Conservation (phyloP, 768 basidiomycete genomes). For the Dacryopinax primogenitus region DNA sequence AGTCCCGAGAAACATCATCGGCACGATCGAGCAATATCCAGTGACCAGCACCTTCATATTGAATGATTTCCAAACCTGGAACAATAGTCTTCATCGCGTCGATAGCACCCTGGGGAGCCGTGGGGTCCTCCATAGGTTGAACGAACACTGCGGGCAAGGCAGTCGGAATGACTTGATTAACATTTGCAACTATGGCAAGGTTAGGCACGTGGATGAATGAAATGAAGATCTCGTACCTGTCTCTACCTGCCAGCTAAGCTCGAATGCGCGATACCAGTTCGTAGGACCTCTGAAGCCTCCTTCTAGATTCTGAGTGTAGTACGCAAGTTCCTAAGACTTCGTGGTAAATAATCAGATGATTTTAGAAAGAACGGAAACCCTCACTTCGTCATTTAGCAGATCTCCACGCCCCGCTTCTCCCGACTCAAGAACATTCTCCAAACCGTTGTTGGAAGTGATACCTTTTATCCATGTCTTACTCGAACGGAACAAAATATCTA, state of each 20-base stretch:
- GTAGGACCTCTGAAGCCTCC: conserved; percentile 4
- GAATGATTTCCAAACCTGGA: conserved; percentile 37
- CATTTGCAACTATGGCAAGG: not conserved
- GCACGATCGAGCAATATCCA: conserved; percentile 57
- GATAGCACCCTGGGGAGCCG: conserved; percentile 34
- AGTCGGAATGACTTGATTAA: conserved; percentile 7
- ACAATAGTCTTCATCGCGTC: conserved; percentile 40
- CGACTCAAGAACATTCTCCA: not conserved
- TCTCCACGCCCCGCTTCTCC: not conserved
- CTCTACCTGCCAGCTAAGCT: not conserved
- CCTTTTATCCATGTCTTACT: not conserved
- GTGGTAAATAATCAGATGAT: not conserved
- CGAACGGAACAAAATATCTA: conserved; percentile 12
- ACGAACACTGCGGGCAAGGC: conserved; percentile 42
- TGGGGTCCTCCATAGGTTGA: conserved; percentile 45
- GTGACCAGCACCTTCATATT: conserved; percentile 46
- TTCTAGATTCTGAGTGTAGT: not conserved
- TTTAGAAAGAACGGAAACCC: not conserved
- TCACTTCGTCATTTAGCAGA: not conserved
- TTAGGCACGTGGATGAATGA: no score
- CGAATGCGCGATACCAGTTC: not conserved
- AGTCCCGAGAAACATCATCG: conserved; percentile 39
- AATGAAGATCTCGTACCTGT: not conserved
- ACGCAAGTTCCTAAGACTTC: not conserved
- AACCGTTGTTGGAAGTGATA: not conserved